These are phyloP conservation scores for Pichia kudriavzevii DNA, from an alignment of 1,139 yeast species.

Conservation along the genomic window DNA sequence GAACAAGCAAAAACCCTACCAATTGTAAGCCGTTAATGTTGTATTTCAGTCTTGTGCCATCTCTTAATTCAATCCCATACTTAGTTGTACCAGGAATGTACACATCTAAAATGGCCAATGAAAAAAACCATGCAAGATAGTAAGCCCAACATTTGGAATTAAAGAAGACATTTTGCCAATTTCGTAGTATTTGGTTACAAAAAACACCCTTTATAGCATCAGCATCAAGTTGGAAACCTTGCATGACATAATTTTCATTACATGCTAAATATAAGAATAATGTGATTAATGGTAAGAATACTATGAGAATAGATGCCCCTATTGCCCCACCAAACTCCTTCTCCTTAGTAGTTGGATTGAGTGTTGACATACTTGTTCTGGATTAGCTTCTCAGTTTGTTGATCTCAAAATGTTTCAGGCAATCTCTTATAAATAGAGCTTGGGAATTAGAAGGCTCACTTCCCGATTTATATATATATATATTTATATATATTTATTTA, in stretches of 20 bases:
- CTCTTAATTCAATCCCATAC: conserved; percentile 67
- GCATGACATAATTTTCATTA: conserved; percentile 48
- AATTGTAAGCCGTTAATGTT: conserved; percentile 74
- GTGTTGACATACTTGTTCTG: conserved; percentile 4
- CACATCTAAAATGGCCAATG: conserved; percentile 55
- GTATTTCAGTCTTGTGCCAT: conserved; percentile 62
- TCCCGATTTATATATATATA: too few relatives aligned
- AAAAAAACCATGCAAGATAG: conserved; percentile 69
- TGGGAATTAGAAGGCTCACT: too few relatives aligned
- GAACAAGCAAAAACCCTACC: conserved; percentile 38
- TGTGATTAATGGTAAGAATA: conserved; percentile 61
- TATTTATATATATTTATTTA: too few relatives aligned
- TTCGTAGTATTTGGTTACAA: conserved; percentile 10
- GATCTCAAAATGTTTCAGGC: too few relatives aligned
- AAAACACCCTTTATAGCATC: conserved; percentile 25
- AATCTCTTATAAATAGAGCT: too few relatives aligned
- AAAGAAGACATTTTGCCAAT: conserved; percentile 17
- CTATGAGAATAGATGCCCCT: conserved; percentile 64
- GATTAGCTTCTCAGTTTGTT: too few relatives aligned
- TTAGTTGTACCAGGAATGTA: conserved; percentile 65
- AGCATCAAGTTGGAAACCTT: conserved; percentile 41
- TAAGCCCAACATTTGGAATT: conserved; percentile 44
- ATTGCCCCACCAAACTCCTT: conserved; percentile 70
- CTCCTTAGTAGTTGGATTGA: conserved; percentile 68
- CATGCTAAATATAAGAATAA: conserved; percentile 50